Conservation (phyloP, 73 alveolate genomes). For the Durusdinium trenchii region DNA sequence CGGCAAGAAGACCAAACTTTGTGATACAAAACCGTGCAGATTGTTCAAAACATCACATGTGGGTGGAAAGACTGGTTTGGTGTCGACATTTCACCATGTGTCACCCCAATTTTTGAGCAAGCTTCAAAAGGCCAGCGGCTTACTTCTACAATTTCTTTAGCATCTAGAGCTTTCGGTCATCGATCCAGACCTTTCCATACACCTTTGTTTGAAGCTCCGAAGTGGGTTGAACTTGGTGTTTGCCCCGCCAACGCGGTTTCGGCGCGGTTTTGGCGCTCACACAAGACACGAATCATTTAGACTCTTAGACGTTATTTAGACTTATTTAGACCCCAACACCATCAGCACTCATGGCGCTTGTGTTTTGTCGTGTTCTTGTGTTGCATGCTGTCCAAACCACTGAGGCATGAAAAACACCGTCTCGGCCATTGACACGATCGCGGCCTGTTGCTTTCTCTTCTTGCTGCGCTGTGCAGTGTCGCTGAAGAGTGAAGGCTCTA, state of each 20-base stretch:
- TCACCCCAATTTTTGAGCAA: too few relatives aligned
- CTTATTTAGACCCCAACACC: background rate
- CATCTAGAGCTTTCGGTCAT: too few relatives aligned
- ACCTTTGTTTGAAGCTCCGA: too few relatives aligned
- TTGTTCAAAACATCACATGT: too few relatives aligned
- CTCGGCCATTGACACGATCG: slow-evolving; percentile 65
- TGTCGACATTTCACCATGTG: too few relatives aligned
- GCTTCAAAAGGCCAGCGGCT: too few relatives aligned
- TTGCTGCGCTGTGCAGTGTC: background rate
- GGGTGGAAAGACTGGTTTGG: too few relatives aligned
- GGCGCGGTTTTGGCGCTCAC: background rate
- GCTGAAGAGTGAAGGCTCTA: background rate
- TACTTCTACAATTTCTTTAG: too few relatives aligned
- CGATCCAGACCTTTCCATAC: too few relatives aligned
- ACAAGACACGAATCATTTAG: background rate
- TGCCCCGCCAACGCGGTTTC: background rate
- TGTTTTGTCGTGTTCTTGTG: background rate
- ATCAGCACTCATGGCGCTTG: background rate
- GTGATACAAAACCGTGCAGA: too few relatives aligned
- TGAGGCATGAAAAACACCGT: slow-evolving; percentile 68
- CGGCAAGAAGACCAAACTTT: too few relatives aligned
- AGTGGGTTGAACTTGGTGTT: background rate
- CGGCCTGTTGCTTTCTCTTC: slow-evolving; percentile 1
- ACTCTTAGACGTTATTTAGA: background rate
- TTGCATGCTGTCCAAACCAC: background rate